These are phyloP conservation scores for Suillus placidus DNA, from an alignment of 768 basidiomycete species.

Conservation along the genomic window DNA sequence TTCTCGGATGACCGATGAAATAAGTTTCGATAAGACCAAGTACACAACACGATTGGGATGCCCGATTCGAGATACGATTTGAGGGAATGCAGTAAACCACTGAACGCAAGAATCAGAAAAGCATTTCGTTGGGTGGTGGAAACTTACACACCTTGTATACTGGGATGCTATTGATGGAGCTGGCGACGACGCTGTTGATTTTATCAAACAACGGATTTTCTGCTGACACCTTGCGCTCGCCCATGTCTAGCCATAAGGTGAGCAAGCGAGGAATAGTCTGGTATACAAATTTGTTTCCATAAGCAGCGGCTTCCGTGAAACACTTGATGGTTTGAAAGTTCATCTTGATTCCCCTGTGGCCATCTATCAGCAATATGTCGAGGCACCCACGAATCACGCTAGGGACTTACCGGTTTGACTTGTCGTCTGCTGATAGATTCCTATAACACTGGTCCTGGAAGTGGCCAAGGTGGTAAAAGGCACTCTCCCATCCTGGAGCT, in stretches of 20 bases:
- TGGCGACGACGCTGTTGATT: constrained; percentile 59
- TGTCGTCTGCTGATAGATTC: constrained; percentile 54
- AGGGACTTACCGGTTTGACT: constrained; percentile 44
- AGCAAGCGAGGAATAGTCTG: constrained; percentile 93
- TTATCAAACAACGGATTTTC: constrained; percentile 47
- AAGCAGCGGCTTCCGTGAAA: constrained; percentile 70
- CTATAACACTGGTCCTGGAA: constrained; percentile 84
- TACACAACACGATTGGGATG: constrained; percentile 68
- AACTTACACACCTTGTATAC: constrained; percentile 70
- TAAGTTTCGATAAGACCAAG: constrained; percentile 61
- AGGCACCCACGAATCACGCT: not conserved
- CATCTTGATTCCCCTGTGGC: constrained; percentile 61
- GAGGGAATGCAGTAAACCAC: constrained; percentile 97
- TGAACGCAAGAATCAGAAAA: constrained; percentile 34
- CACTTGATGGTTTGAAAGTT: constrained; percentile 63
- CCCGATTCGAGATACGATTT: constrained; percentile 92
- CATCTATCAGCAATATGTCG: constrained; percentile 3
- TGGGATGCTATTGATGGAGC: constrained; percentile 62
- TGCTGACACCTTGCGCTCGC: constrained; percentile 48
- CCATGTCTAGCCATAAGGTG: constrained; percentile 92
- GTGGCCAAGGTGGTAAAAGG: constrained; percentile 82
- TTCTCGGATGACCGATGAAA: constrained; percentile 69
- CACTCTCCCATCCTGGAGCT: constrained; percentile 74
- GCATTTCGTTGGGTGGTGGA: not conserved
- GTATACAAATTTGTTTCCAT: constrained; percentile 94